Evolutionary conservation across 2,329 filamentous ascomycete species (phyloP).

Genomic region (Dactylellina leptospora): DNA sequence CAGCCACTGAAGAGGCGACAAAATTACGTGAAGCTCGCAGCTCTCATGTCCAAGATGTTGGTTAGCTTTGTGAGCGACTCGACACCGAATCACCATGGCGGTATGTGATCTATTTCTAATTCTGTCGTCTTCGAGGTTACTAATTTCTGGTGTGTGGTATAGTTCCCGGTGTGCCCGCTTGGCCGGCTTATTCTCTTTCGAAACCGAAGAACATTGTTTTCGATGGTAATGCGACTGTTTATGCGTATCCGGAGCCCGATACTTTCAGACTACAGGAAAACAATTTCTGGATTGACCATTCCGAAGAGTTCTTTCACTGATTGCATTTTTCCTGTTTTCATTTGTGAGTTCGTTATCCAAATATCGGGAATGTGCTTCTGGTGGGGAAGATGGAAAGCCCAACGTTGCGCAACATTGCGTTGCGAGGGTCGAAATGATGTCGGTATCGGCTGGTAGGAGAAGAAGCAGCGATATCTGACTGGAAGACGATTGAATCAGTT

Average conservation of each 20-base stretch:
- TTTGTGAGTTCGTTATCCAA: no score
- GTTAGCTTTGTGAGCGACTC: constrained; percentile 14
- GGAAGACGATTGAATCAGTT: no score
- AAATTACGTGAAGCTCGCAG: constrained; percentile 13
- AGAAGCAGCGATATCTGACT: no score
- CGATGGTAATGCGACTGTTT: constrained; percentile 13
- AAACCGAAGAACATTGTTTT: constrained; percentile 20
- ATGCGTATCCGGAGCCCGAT: constrained; percentile 18
- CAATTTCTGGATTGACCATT: constrained; percentile 23
- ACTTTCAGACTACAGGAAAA: constrained; percentile 11
- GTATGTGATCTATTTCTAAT: constrained; percentile 1
- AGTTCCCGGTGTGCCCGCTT: constrained; percentile 9
- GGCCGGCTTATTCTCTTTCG: constrained; percentile 4
- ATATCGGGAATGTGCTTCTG: no score
- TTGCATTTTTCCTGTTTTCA: no score
- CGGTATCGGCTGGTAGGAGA: no score
- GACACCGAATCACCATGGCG: constrained; percentile 14
- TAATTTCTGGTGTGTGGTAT: not conserved
- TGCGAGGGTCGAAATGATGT: no score
- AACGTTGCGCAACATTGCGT: no score
- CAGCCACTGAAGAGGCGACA: constrained; percentile 12
- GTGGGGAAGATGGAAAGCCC: no score
- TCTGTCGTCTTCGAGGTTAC: not conserved
- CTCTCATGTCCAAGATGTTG: constrained; percentile 11
- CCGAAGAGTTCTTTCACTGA: constrained; percentile 16